Conservation (phyloP, 78 protist species). For the Dictyostelium discoideum region DNA sequence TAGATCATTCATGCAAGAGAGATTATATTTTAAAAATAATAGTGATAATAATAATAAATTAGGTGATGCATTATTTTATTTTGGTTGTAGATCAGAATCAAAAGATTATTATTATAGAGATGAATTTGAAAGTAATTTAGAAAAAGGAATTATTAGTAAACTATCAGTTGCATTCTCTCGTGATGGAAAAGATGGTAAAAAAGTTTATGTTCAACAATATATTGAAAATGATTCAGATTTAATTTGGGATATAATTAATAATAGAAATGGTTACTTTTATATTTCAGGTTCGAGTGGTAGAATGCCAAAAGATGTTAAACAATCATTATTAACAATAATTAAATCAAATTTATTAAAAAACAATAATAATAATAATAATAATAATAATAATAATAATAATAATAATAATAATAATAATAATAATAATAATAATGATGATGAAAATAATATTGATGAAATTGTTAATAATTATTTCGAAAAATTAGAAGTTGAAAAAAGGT, state of each 20-base stretch:
- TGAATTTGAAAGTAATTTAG: constrained; percentile 56
- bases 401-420: neutral
- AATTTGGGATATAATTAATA: constrained; percentile 49
- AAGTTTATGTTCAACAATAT: constrained; percentile 58
- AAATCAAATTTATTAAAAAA: constrained; percentile 51
- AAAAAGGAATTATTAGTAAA: neutral
- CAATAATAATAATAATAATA: neutral
- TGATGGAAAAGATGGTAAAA: constrained; percentile 30
- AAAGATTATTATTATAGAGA: constrained; percentile 63
- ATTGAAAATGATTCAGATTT: constrained; percentile 33
- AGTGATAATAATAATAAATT: neutral
- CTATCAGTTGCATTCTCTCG: constrained; percentile 64
- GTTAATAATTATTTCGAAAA: constrained; percentile 45
- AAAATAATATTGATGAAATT: neutral
- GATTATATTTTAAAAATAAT: constrained; percentile 3
- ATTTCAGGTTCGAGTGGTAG: constrained; percentile 77
- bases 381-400: neutral
- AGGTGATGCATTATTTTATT: constrained; percentile 68
- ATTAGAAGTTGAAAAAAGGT: constrained; percentile 61
- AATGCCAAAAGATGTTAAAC: constrained; percentile 84
- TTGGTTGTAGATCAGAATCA: constrained; percentile 64
- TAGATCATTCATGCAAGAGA: constrained; percentile 76
- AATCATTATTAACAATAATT: constrained; percentile 32
- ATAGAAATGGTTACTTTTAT: constrained; percentile 49
- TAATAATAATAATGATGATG: neutral